Evolutionary conservation across 2,329 filamentous ascomycete genomes (phyloP).

Genomic region (Chaetoscypha palmicola): DNA sequence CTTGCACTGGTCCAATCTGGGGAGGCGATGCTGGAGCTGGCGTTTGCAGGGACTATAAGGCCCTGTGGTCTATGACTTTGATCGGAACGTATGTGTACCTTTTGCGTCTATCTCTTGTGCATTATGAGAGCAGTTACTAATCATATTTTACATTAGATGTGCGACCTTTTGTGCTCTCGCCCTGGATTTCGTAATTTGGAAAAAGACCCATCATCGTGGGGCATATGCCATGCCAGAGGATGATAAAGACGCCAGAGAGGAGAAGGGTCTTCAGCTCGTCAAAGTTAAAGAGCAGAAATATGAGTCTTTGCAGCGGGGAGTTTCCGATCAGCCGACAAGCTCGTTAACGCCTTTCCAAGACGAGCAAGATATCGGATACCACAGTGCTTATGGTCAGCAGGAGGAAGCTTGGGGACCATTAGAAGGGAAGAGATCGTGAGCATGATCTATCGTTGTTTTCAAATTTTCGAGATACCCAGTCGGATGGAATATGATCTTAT

Average conservation of each 20-base stretch:
- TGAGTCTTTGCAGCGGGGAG: constrained; percentile 12
- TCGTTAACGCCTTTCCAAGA: not conserved
- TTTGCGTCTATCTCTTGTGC: too few species aligned
- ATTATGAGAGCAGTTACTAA: too few species aligned
- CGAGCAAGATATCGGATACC: constrained; percentile 24
- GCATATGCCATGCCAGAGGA: constrained; percentile 24
- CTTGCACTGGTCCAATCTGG: constrained; percentile 21
- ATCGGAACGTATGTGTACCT: constrained; percentile 24
- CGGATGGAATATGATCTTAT: too few species aligned
- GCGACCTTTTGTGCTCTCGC: constrained; percentile 22
- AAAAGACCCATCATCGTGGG: constrained; percentile 16
- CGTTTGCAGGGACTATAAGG: constrained; percentile 28
- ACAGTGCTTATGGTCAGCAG: constrained; percentile 22
- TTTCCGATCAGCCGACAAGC: not conserved
- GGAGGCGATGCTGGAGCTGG: constrained; percentile 18
- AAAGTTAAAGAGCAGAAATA: constrained; percentile 14
- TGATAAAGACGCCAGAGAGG: constrained; percentile 19
- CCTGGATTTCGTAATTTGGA: constrained; percentile 23
- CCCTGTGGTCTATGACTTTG: constrained; percentile 26
- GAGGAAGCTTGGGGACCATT: constrained; percentile 17
- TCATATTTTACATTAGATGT: too few species aligned
- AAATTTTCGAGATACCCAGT: not conserved
- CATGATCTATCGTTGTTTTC: not conserved
- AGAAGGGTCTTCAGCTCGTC: constrained; percentile 17
- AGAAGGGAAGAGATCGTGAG: constrained; percentile 1